These are phyloP conservation scores for Pseudozyma pruni DNA, from an alignment of 1,284 basidiomycete genomes.

Conservation along the genomic window DNA sequence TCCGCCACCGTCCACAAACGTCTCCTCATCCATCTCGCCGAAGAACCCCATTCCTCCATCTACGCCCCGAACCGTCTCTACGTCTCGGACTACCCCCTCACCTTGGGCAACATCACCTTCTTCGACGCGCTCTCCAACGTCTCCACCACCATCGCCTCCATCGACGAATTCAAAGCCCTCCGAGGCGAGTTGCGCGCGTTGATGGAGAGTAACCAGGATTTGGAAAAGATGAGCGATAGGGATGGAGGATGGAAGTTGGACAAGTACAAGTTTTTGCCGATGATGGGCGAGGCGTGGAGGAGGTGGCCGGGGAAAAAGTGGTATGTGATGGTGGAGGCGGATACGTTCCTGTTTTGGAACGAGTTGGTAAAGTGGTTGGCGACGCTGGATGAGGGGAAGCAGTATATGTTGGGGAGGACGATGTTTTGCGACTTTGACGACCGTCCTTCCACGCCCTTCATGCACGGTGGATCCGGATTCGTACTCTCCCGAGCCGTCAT, in stretches of 20 bases:
- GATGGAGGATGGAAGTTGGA: conserved; percentile 48
- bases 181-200: conserved; percentile 11
- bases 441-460: conserved; percentile 23
- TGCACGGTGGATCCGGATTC: conserved; percentile 45
- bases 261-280: conserved; percentile 55
- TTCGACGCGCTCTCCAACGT: conserved; percentile 39
- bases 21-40: conserved; percentile 29
- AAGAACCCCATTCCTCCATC: conserved; percentile 2
- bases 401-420: conserved; percentile 35
- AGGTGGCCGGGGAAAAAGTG: conserved; percentile 35
- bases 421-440: conserved; percentile 37
- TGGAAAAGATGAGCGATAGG: conserved; percentile 9
- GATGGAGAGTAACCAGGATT: conserved; percentile 15
- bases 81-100: conserved; percentile 27
- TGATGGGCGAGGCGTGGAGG: conserved; percentile 33
- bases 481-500: conserved; percentile 26
- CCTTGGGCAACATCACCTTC: conserved; percentile 19
- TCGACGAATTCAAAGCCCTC: conserved; percentile 19
- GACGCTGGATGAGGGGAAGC: conserved; percentile 5
- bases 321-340: conserved; percentile 54
- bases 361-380: conserved; percentile 32
- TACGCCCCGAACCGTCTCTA: conserved; percentile 36
- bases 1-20: conserved; percentile 33
- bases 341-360: conserved; percentile 51
- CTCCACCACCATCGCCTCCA: conserved; percentile 8